phyloP scores from a whole-genome alignment of 2,329 filamentous ascomycete genomes.

The Penicillium sp. region DNA sequence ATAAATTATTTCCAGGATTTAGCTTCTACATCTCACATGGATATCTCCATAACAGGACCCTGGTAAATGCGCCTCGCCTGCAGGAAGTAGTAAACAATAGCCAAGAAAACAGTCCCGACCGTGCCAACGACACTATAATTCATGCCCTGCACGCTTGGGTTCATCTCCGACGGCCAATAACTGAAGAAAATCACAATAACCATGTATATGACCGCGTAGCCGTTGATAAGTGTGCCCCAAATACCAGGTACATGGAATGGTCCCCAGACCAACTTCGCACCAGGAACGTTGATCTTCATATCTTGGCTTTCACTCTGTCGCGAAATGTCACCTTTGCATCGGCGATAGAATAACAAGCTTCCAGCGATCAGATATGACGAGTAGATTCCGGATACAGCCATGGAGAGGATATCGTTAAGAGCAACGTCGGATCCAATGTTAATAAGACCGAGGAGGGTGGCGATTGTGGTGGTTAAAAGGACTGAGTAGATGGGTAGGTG shows the following conservation, averaged over 20 bases:
- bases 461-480: too few relatives aligned
- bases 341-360: neutral
- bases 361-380: neutral
- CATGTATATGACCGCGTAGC: constrained; percentile 44
- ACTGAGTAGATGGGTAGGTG: too few relatives aligned
- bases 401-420: neutral
- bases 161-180: constrained; percentile 45
- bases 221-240: constrained; percentile 44
- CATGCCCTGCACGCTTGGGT: constrained; percentile 41
- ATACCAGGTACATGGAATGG: constrained; percentile 39
- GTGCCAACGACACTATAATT: constrained; percentile 51
- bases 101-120: constrained; percentile 37
- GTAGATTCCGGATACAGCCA: neutral
- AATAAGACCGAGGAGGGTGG: too few relatives aligned
- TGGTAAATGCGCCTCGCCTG: constrained; percentile 33
- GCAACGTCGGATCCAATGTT: neutral
- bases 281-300: constrained; percentile 14
- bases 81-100: constrained; percentile 38
- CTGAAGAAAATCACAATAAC: constrained; percentile 47
- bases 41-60: neutral
- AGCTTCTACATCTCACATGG: neutral
- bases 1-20: rapidly evolving
- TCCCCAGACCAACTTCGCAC: constrained; percentile 21
- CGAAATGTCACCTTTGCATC: neutral
- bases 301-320: constrained; percentile 30